phyloP scores from a whole-genome alignment of 768 basidiomycete genomes.

The Pisolithus albus region DNA sequence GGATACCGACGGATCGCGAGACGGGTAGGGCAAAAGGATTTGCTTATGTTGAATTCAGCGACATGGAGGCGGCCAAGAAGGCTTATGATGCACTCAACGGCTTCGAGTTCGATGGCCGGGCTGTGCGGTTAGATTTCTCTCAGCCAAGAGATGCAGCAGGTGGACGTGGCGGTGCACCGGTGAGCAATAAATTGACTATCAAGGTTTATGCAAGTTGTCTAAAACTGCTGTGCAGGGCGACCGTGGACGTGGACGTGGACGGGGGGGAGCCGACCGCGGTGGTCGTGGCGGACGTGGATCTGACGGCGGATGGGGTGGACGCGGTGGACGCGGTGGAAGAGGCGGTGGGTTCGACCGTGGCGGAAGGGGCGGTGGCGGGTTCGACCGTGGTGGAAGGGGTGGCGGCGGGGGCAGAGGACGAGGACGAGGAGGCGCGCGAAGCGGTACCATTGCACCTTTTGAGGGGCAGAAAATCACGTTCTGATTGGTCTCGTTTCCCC shows the following conservation, averaged over 20 bases:
- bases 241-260: slow-evolving; percentile 24
- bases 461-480: slow-evolving; percentile 52
- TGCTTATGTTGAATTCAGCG: slow-evolving; percentile 92
- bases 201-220: not conserved
- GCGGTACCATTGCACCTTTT: slow-evolving; percentile 45
- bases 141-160: slow-evolving; percentile 67
- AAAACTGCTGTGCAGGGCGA: slow-evolving; percentile 18
- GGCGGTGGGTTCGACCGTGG: slow-evolving; percentile 30
- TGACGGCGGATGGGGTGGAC: slow-evolving; percentile 20
- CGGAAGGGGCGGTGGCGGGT: slow-evolving; percentile 27
- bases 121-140: slow-evolving; percentile 78
- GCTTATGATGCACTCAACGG: slow-evolving; percentile 68
- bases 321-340: slow-evolving; percentile 10
- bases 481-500: slow-evolving; percentile 1
- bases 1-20: slow-evolving; percentile 90
- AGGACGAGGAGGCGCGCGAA: slow-evolving; percentile 40
- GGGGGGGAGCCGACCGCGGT: slow-evolving; percentile 23
- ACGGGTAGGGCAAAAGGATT: slow-evolving; percentile 90
- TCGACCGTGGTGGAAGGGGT: slow-evolving; percentile 35
- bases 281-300: not conserved
- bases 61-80: slow-evolving; percentile 70
- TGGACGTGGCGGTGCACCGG: slow-evolving; percentile 42
- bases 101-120: slow-evolving; percentile 73
- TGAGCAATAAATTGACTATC: slow-evolving; percentile 23
- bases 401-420: slow-evolving; percentile 30